phyloP scores from a whole-genome alignment of 352 stramenopile genomes.

The Phytophthora syringae region DNA sequence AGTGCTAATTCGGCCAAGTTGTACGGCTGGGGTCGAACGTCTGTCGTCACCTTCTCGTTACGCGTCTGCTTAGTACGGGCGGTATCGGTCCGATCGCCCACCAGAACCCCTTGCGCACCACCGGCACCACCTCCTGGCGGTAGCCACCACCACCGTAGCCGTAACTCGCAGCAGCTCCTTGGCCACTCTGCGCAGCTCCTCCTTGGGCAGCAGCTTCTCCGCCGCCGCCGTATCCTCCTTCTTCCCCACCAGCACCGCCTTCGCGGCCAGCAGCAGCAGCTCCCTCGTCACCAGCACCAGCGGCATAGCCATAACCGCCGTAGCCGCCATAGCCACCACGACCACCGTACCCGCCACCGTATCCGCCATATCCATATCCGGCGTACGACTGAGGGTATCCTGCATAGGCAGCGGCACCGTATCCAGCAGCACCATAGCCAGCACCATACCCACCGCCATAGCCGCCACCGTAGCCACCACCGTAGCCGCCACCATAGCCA shows the following conservation, averaged over 20 bases:
- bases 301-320: constrained; percentile 30
- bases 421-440: constrained; percentile 33
- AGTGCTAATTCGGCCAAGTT: constrained; percentile 11
- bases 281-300: constrained; percentile 32
- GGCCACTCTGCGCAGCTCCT: constrained; percentile 15
- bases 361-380: constrained; percentile 52
- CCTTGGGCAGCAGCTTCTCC: constrained; percentile 29
- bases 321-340: constrained; percentile 52
- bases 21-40: constrained; percentile 10
- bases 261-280: constrained; percentile 23
- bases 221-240: constrained; percentile 41
- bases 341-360: constrained; percentile 47
- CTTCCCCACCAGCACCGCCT: constrained; percentile 39
- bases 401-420: constrained; percentile 38
- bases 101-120: constrained; percentile 60
- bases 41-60: constrained; percentile 26
- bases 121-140: constrained; percentile 60
- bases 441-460: constrained; percentile 39
- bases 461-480: constrained; percentile 36
- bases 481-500: constrained; percentile 37
- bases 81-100: constrained; percentile 82
- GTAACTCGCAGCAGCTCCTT: constrained; percentile 29
- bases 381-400: constrained; percentile 47
- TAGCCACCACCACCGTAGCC: constrained; percentile 56
- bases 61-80: constrained; percentile 69